Conservation (phyloP, 177 flowering plant species). For the Tripterygium wilfordii region DNA sequence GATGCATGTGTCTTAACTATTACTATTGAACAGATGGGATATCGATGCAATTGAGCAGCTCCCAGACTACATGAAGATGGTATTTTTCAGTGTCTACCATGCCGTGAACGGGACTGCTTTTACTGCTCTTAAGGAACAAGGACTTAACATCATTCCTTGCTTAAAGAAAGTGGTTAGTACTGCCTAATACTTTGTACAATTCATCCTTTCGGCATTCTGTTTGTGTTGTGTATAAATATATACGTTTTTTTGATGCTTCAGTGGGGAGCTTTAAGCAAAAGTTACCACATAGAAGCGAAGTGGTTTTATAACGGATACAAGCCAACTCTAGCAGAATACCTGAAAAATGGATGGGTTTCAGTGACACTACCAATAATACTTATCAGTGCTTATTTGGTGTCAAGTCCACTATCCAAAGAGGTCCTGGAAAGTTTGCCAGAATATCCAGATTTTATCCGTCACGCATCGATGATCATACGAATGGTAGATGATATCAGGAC, state of each 20-base stretch:
- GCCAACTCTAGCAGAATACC: background rate
- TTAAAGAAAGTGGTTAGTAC: slow-evolving; percentile 14
- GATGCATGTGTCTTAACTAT: background rate
- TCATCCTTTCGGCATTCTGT: background rate
- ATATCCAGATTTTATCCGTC: background rate
- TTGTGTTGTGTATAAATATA: background rate
- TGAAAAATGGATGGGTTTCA: background rate
- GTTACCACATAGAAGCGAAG: background rate
- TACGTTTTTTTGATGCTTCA: background rate
- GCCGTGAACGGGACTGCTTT: slow-evolving; percentile 9
- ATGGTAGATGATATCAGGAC: background rate
- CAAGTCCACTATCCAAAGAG: background rate
- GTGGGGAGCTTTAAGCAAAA: slow-evolving; percentile 1
- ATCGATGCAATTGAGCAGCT: slow-evolving; percentile 10
- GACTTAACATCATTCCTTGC: background rate
- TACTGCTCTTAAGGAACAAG: slow-evolving; percentile 1
- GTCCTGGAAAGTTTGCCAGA: background rate
- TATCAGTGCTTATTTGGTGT: background rate
- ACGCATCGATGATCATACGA: background rate
- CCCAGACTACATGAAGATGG: slow-evolving; percentile 14
- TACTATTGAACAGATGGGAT: slow-evolving; percentile 17
- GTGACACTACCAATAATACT: background rate
- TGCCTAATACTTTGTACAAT: background rate
- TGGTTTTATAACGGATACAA: background rate
- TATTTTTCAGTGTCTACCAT: slow-evolving; percentile 5